These are phyloP conservation scores for Trichoderma erinaceum DNA, from an alignment of 495 filamentous ascomycete genomes.

Conservation along the genomic window DNA sequence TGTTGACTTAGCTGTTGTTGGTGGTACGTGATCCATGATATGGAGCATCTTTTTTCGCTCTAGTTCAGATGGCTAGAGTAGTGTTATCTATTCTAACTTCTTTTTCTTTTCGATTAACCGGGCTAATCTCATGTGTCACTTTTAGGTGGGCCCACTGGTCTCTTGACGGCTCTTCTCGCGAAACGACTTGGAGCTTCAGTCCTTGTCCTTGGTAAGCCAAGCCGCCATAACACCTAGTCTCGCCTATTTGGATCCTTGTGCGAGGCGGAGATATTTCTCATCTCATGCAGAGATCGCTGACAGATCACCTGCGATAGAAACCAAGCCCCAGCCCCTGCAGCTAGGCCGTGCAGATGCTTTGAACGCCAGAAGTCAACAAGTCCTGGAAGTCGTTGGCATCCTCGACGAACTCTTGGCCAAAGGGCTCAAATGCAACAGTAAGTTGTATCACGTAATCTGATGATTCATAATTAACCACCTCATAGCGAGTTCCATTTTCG, in stretches of 20 bases:
- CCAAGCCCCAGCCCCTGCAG: constrained; percentile 22
- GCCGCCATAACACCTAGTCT: background rate
- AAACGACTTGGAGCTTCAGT: constrained; percentile 22
- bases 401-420: constrained; percentile 23
- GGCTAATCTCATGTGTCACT: background rate
- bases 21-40: background rate
- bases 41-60: background rate
- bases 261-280: no score
- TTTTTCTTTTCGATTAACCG: background rate
- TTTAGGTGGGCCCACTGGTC: constrained; percentile 23
- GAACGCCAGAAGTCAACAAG: constrained; percentile 27
- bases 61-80: background rate
- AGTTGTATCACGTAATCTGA: background rate
- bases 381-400: constrained; percentile 23
- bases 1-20: background rate
- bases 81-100: background rate
- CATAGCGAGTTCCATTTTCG: constrained; percentile 26
- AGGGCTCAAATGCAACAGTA: constrained; percentile 27
- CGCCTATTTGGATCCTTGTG: constrained; percentile 1
- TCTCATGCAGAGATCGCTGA: background rate
- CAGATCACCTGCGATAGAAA: constrained; percentile 18
- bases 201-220: constrained; percentile 20
- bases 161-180: constrained; percentile 23
- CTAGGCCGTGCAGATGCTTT: constrained; percentile 26
- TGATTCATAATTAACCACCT: background rate